A percentile compares a stretch with the other conserved stretches of the same genome.
Conservation (phyloP, 768 basidiomycete species). For the Boletus rufocinnamomeus region DNA sequence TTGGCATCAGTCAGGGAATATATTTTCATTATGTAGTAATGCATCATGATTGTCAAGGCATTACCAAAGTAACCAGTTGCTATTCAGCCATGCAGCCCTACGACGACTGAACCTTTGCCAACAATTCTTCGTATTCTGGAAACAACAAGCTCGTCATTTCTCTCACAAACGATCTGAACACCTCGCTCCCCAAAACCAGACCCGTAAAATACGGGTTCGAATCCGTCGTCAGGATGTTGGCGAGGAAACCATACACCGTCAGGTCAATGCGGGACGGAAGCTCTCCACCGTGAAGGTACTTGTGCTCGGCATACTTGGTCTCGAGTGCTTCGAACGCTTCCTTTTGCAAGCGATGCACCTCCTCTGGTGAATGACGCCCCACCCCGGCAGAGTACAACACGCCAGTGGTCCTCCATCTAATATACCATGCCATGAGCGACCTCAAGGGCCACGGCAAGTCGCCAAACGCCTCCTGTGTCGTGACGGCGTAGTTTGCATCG, state of each 20-base stretch:
- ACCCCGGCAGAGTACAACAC: constrained; percentile 28
- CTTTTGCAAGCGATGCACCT: constrained; percentile 31
- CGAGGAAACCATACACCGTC: constrained; percentile 33
- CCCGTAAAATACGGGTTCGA: constrained; percentile 32
- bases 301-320: constrained; percentile 25
- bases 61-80: neutral
- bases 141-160: constrained; percentile 30
- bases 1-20: neutral
- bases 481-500: constrained; percentile 28
- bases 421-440: constrained; percentile 25
- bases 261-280: constrained; percentile 34
- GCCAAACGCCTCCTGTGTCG: constrained; percentile 17
- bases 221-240: constrained; percentile 26
- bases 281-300: constrained; percentile 30
- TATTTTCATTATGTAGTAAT: neutral
- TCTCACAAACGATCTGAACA: constrained; percentile 21
- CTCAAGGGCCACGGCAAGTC: constrained; percentile 22
- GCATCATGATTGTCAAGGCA: neutral
- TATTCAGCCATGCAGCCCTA: neutral
- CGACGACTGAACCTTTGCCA: constrained; percentile 10
- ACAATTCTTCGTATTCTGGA: constrained; percentile 29
- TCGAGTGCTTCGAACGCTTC: constrained; percentile 36
- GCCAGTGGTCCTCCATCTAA: constrained; percentile 20
- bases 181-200: constrained; percentile 24
- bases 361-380: constrained; percentile 37